A percentile compares a stretch with the other conserved stretches of the same genome.
phyloP scores from a whole-genome alignment of 768 basidiomycete species.

The Leccinum obscurum region DNA sequence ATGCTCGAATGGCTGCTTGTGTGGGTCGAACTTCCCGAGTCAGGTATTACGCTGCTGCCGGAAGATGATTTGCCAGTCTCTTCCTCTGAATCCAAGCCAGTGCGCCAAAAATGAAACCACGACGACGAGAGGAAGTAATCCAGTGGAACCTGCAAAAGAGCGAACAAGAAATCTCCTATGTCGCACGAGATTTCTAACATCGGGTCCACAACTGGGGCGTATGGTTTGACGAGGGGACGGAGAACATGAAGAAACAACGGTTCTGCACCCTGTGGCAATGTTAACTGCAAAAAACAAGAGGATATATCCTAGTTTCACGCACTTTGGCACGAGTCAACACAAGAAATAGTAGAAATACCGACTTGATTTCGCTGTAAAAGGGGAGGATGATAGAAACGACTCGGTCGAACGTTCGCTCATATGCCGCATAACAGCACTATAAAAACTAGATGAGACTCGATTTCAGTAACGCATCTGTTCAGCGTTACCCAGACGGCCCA shows the following conservation, averaged over 20 bases:
- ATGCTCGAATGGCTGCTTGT: slow-evolving; percentile 15
- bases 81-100: slow-evolving; percentile 12
- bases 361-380: slow-evolving; percentile 84
- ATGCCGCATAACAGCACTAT: slow-evolving; percentile 66
- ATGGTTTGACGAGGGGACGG: slow-evolving; percentile 77
- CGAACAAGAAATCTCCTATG: slow-evolving; percentile 60
- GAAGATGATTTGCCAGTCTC: slow-evolving; percentile 7
- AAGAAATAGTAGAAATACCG: slow-evolving; percentile 68
- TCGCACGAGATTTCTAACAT: slow-evolving; percentile 59
- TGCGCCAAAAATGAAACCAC: slow-evolving; percentile 26
- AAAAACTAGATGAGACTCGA: slow-evolving; percentile 16
- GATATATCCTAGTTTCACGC: slow-evolving; percentile 26
- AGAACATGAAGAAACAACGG: slow-evolving; percentile 81
- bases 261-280: slow-evolving; percentile 67
- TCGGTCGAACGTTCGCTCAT: slow-evolving; percentile 66
- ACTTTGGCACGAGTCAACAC: slow-evolving; percentile 76
- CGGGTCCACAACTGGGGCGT: slow-evolving; percentile 64
- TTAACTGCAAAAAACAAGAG: slow-evolving; percentile 10
- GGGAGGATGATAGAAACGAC: slow-evolving; percentile 72
- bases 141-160: slow-evolving; percentile 42
- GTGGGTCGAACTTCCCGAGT: slow-evolving; percentile 5
- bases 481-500: slow-evolving; percentile 83
- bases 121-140: slow-evolving; percentile 36
- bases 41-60: not conserved
- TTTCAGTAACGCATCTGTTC: slow-evolving; percentile 9